Evolutionary conservation across 148 eudicot genomes (phyloP), one percentile per base, ranked within the genome.

Genomic region (Rhododendron vialii): DNA sequence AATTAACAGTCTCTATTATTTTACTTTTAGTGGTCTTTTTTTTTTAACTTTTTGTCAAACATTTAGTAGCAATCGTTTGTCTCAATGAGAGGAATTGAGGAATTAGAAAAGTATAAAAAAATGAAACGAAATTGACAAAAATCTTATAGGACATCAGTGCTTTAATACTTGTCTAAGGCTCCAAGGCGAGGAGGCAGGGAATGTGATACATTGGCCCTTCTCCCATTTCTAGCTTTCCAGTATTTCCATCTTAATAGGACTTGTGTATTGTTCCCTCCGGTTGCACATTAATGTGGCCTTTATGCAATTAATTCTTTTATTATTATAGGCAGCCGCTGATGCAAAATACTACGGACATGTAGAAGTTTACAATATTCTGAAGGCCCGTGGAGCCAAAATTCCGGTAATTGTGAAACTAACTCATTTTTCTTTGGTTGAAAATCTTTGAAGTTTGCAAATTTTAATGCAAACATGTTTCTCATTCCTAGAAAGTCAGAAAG

Each of bases 321-420:
- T 30, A 7, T 91, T 85, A 38, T 91, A 95, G 99, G 99, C 99
- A 80, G 98, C 98, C 83, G 99, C 98, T 79, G 99, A 98, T 94
- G 99, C 99, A 69, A 98, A 95, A 82, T 94, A 94, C 88, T 98
- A 98, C 63, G 99, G 98, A 43, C 92, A 98, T 83, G 85, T 87
- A 88, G 98, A 94, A 61, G 96, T 94, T 78, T 95, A 94, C 85
- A 90, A 92, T 71, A 93, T 98, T 87, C 91, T 98, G 93, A 98
- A 93, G 92, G 95, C 96, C 26, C 92, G 96, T 84, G 99, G 99
- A 84, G 99, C 98, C 82, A 98, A 95, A 92, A 90, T 81, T 92
- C 98, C 96, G 78, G 99, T 98, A 93, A 41, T 89, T 85, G 48
- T 14, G 57, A 82, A 24, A 55, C 3, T 55, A 17, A 55, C 61